phyloP scores from a whole-genome alignment of 371 early-diverging fungal genomes.

The Coemansia sp. region DNA sequence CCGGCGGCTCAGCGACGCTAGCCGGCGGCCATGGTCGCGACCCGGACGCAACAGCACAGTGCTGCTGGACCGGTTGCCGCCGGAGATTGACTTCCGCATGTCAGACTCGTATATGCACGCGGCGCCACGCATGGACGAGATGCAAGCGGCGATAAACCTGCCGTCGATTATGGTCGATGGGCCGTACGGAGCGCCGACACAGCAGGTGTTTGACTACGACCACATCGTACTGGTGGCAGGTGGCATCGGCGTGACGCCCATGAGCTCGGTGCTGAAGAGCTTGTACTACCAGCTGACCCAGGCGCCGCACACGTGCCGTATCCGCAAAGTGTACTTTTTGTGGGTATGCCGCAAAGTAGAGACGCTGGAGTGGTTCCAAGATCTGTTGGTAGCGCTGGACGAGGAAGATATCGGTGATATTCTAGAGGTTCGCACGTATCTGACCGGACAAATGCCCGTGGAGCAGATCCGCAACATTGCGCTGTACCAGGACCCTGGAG shows the following conservation, averaged over 20 bases:
- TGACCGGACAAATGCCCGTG: conserved; percentile 62
- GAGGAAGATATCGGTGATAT: conserved; percentile 61
- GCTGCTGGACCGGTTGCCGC: conserved; percentile 46
- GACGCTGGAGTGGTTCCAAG: conserved; percentile 76
- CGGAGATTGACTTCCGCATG: conserved; percentile 33
- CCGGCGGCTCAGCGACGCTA: conserved; percentile 9
- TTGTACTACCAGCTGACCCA: conserved; percentile 54
- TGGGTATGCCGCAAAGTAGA: conserved; percentile 69
- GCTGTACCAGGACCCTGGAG: conserved; percentile 56
- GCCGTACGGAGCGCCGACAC: conserved; percentile 79
- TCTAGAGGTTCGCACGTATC: conserved; percentile 68
- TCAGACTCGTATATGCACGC: conserved; percentile 23
- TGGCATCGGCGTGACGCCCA: conserved; percentile 78
- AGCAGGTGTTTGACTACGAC: conserved; percentile 81
- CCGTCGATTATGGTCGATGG: conserved; percentile 80
- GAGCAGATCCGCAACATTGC: conserved; percentile 59
- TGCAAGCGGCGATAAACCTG: conserved; percentile 35
- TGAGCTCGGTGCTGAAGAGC: conserved; percentile 65
- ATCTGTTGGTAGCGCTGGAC: conserved; percentile 62
- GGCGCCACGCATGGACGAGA: conserved; percentile 6
- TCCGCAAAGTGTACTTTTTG: conserved; percentile 62
- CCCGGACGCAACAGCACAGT: conserved; percentile 39
- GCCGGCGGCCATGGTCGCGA: conserved; percentile 43
- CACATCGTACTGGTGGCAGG: conserved; percentile 71
- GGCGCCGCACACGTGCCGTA: conserved; percentile 44